These are phyloP conservation scores for Boletus sensibilis DNA, from an alignment of 768 basidiomycete genomes.

Conservation along the genomic window DNA sequence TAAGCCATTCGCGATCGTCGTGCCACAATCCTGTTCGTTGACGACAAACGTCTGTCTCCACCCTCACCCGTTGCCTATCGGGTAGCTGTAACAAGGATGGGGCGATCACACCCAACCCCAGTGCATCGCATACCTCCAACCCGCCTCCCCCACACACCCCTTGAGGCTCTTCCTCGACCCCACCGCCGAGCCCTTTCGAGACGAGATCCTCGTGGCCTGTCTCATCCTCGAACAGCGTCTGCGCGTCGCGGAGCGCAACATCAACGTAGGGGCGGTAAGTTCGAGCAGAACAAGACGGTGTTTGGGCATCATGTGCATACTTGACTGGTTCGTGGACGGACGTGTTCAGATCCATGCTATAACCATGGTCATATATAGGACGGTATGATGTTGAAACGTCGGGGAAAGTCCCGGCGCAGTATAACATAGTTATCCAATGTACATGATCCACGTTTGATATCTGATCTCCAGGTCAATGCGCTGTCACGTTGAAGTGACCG, in stretches of 20 bases:
- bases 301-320: constrained; percentile 7
- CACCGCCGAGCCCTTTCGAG: constrained; percentile 3
- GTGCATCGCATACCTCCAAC: constrained; percentile 13
- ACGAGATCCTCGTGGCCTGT: constrained; percentile 14
- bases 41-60: neutral
- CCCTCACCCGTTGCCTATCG: too few relatives aligned
- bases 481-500: neutral
- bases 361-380: neutral
- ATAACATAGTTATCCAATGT: neutral
- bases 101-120: neutral
- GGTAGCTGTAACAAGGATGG: constrained; percentile 8
- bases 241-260: constrained; percentile 8
- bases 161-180: constrained; percentile 12
- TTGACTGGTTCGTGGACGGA: neutral
- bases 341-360: neutral
- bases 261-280: constrained; percentile 10
- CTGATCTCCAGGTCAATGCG: neutral
- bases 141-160: neutral
- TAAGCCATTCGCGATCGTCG: neutral
- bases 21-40: neutral
- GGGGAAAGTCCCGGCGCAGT: neutral
- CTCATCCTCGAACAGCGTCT: constrained; percentile 19
- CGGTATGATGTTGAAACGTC: neutral
- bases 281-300: constrained; percentile 9
- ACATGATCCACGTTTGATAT: neutral